phyloP scores from a whole-genome alignment of 2,329 filamentous ascomycete species.

The Beauveria pseudobassiana region DNA sequence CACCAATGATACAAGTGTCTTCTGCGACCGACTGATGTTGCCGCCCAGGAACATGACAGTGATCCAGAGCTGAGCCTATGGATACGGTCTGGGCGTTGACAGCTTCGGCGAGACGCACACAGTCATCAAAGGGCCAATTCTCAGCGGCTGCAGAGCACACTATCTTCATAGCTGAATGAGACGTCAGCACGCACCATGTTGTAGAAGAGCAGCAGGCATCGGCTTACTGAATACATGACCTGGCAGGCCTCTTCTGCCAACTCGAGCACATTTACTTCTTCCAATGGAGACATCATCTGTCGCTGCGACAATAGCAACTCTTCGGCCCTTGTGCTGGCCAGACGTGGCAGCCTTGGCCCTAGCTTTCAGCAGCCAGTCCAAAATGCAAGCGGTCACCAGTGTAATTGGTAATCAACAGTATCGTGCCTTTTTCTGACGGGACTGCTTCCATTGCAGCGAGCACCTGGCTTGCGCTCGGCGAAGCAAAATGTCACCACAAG shows the following conservation, averaged over 20 bases:
- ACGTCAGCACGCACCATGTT: constrained; percentile 28
- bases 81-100: constrained; percentile 46
- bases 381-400: constrained; percentile 58
- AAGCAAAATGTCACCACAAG: constrained; percentile 57
- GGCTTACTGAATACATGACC: constrained; percentile 48
- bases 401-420: constrained; percentile 58
- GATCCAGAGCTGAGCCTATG: constrained; percentile 50
- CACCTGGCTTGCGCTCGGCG: constrained; percentile 55
- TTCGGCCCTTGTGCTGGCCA: constrained; percentile 48
- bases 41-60: constrained; percentile 51
- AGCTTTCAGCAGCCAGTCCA: constrained; percentile 50
- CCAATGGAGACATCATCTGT: not conserved
- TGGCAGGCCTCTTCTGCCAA: constrained; percentile 54
- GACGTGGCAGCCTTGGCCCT: constrained; percentile 45
- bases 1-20: constrained; percentile 53
- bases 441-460: constrained; percentile 48
- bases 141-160: constrained; percentile 42
- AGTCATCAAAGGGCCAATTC: constrained; percentile 39
- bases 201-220: constrained; percentile 22
- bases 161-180: constrained; percentile 43
- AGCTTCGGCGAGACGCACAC: constrained; percentile 42
- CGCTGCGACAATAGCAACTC: constrained; percentile 53
- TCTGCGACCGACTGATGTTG: constrained; percentile 35
- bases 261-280: constrained; percentile 46
- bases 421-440: constrained; percentile 45